phyloP scores from a whole-genome alignment of 768 basidiomycete genomes.

The Mycena leptocephala region DNA sequence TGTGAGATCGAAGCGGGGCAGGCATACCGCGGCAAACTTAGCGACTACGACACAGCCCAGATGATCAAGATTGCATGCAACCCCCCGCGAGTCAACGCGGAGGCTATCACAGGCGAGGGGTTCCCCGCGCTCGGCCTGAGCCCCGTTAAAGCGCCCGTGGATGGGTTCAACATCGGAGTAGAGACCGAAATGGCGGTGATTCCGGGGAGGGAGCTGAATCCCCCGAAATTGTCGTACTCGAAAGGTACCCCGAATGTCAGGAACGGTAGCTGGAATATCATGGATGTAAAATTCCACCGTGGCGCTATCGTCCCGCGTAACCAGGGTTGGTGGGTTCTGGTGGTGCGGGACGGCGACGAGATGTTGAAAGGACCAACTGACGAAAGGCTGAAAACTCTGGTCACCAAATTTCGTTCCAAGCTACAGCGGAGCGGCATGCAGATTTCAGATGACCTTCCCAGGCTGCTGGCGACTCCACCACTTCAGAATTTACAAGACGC shows the following conservation, averaged over 20 bases:
- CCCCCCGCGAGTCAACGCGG: conserved; percentile 72
- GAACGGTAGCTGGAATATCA: conserved; percentile 86
- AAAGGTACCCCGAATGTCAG: conserved; percentile 60
- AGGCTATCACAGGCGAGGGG: conserved; percentile 71
- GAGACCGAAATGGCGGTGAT: conserved; percentile 72
- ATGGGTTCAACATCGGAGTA: conserved; percentile 75
- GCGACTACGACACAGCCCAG: conserved; percentile 71
- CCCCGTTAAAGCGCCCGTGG: conserved; percentile 54
- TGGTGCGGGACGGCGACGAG: conserved; percentile 67
- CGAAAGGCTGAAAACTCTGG: conserved; percentile 56
- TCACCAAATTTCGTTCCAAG: conserved; percentile 70
- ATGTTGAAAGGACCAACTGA: conserved; percentile 62
- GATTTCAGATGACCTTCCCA: conserved; percentile 56
- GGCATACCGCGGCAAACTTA: conserved; percentile 73
- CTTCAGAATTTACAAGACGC: conserved; percentile 52
- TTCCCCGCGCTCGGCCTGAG: conserved; percentile 69
- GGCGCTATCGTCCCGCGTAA: conserved; percentile 64
- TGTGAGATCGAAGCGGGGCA: conserved; percentile 76
- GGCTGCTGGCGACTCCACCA: conserved; percentile 51
- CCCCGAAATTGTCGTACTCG: conserved; percentile 73
- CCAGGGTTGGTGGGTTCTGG: conserved; percentile 82
- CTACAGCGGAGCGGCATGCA: conserved; percentile 74
- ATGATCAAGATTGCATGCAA: conserved; percentile 85
- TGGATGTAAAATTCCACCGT: conserved; percentile 77
- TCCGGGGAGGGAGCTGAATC: conserved; percentile 75